Evolutionary conservation across 2,329 filamentous ascomycete species (phyloP), one percentile per base, ranked within the genome.

Genomic region (Byssothecium circinans): DNA sequence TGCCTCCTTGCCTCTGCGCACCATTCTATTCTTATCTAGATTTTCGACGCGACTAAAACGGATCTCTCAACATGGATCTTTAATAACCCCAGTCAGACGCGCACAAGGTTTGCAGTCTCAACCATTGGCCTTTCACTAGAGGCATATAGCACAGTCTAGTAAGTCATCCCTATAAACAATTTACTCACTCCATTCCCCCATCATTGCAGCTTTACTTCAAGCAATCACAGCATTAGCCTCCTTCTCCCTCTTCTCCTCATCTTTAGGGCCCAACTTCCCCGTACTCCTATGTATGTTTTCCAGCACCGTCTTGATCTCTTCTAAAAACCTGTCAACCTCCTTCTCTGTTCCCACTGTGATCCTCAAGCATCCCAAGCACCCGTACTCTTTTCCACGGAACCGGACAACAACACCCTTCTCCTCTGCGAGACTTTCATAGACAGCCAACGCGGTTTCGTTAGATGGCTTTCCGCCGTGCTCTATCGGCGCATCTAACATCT

Each of bases 291-390:
- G 75, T 7, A 83, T 63, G 37, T 78, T 65, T 62, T 71, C 56
- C 64, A 84, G 50, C 53, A 84, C 72, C 53, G 67, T 52, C 56
- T 75, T 75, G 18, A 96, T 72, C 58, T 91, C 85, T 17, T 76
- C 74, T 59, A 99, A 68, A 65, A 97, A 89, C 49, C 85, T 80
- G 20, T 85, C 86, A 8, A 95, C 89, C 72, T 99, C 94, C 1
- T 82, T 75, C 69, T 95, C 88, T 0, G 92, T 97, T 14, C 94
- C 94, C 11, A 99, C 84, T 0, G 94, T 99, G 57, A 97, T 89
- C 45, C 94, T 82, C 69, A 99, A 73, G 64, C 92, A 96, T 0
- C 92, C 94, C 34, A 86, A 71, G 68, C 94, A 99, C 4, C 91
- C 92, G 56, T 88, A 78, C 76, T 99, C 94, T 75, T 91, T 95